phyloP scores from a whole-genome alignment of 179 eudicot species.

The Nepenthes alata region DNA sequence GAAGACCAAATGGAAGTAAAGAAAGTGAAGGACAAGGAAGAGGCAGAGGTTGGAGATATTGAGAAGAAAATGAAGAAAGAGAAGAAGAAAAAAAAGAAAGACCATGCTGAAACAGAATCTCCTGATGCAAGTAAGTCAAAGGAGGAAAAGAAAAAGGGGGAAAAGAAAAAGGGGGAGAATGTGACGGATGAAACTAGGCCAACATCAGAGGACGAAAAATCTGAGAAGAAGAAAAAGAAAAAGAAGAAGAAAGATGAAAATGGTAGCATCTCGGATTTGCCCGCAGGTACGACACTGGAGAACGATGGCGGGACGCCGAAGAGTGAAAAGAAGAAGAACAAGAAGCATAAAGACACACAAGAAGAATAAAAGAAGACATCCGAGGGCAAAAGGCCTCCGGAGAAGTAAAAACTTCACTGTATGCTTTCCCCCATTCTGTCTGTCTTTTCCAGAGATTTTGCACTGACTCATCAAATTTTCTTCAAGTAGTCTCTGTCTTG shows the following conservation, averaged over 20 bases:
- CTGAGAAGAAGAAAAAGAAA: constrained; percentile 54
- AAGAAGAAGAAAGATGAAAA: constrained; percentile 44
- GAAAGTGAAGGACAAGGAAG: constrained; percentile 6
- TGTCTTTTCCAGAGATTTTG: not conserved
- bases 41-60: not conserved
- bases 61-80: constrained; percentile 26
- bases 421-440: not conserved
- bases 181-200: constrained; percentile 12
- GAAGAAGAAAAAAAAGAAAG: constrained; percentile 33
- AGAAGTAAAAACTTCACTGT: not conserved
- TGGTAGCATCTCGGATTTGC: constrained; percentile 18
- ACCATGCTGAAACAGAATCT: constrained; percentile 16
- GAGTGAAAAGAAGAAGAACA: constrained; percentile 59
- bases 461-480: no score
- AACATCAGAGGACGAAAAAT: constrained; percentile 34
- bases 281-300: not conserved
- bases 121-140: constrained; percentile 25
- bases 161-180: constrained; percentile 20
- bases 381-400: not conserved
- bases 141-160: constrained; percentile 16
- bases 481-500: no score
- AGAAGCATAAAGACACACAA: constrained; percentile 51
- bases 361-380: constrained; percentile 22
- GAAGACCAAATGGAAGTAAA: constrained; percentile 6
- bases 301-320: constrained; percentile 23